phyloP scores from a whole-genome alignment of 75 land plant genomes.

The Cunninghamia lanceolata region DNA sequence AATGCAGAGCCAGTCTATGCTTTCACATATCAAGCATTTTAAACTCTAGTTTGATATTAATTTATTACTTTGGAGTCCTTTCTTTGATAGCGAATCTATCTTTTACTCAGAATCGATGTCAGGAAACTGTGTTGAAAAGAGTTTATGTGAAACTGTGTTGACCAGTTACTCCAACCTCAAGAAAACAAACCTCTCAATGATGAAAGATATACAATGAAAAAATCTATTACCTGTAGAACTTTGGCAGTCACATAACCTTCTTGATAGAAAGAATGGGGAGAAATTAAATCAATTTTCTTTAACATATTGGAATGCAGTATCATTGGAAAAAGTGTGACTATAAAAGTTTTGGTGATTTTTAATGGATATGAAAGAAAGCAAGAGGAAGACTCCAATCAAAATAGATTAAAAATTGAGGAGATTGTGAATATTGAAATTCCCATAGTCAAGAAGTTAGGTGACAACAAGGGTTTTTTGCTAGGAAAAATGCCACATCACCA shows the following conservation, averaged over 20 bases:
- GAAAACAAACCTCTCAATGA: not conserved
- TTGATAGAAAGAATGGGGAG: too few species aligned
- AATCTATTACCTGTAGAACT: not conserved
- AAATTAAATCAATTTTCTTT: too few species aligned
- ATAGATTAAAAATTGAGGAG: too few species aligned
- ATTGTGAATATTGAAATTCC: too few species aligned
- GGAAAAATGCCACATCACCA: too few species aligned
- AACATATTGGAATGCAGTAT: too few species aligned
- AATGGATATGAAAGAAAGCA: too few species aligned
- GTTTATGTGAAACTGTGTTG: not conserved
- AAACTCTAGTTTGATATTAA: constrained; percentile 2
- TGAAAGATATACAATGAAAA: not conserved
- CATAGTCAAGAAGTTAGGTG: too few species aligned
- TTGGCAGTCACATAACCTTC: not conserved
- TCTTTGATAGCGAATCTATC: not conserved
- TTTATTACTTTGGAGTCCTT: constrained; percentile 7
- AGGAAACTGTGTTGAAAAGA: not conserved
- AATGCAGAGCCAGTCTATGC: constrained; percentile 5
- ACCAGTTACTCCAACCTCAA: not conserved
- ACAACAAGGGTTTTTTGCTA: too few species aligned
- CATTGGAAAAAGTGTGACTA: too few species aligned
- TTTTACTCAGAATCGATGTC: not conserved
- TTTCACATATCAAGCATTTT: constrained; percentile 11
- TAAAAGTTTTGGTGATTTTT: too few species aligned
- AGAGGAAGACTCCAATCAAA: too few species aligned